Evolutionary conservation across 2,329 filamentous ascomycete species (phyloP).

Genomic region (Thelonectria olida): DNA sequence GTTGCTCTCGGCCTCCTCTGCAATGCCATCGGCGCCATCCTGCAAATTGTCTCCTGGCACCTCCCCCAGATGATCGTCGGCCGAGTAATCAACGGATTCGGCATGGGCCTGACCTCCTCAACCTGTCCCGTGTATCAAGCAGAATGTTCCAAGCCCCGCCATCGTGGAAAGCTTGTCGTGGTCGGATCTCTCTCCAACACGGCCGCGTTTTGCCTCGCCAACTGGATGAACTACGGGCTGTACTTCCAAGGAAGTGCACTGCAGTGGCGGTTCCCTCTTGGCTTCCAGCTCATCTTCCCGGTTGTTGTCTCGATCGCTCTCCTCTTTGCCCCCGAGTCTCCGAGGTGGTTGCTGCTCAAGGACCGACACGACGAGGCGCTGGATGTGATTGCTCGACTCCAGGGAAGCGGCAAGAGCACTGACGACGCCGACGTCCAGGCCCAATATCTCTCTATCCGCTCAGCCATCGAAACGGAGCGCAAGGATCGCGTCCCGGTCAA

Average conservation of each 20-base stretch:
- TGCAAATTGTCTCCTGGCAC: slow-evolving; percentile 46
- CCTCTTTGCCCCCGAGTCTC: slow-evolving; percentile 52
- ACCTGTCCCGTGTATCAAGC: slow-evolving; percentile 47
- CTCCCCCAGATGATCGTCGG: slow-evolving; percentile 54
- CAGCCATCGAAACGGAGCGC: slow-evolving; percentile 47
- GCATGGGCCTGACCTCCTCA: slow-evolving; percentile 47
- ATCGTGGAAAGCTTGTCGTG: slow-evolving; percentile 57
- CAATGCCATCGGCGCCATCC: slow-evolving; percentile 46
- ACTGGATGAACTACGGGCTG: slow-evolving; percentile 57
- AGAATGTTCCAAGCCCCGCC: slow-evolving; percentile 44
- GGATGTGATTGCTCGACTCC: slow-evolving; percentile 65
- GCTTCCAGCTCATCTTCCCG: slow-evolving; percentile 51
- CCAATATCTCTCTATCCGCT: slow-evolving; percentile 49
- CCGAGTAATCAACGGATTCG: slow-evolving; percentile 52
- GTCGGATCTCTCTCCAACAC: slow-evolving; percentile 52
- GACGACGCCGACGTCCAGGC: slow-evolving; percentile 39
- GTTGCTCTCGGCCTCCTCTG: slow-evolving; percentile 43
- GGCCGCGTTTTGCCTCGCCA: slow-evolving; percentile 55
- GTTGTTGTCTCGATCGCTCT: slow-evolving; percentile 33
- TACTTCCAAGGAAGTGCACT: slow-evolving; percentile 45
- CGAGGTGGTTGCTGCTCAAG: slow-evolving; percentile 61
- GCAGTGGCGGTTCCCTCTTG: slow-evolving; percentile 35
- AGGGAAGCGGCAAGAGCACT: slow-evolving; percentile 59
- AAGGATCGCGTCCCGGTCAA: slow-evolving; percentile 43
- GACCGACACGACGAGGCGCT: slow-evolving; percentile 66